phyloP scores from a whole-genome alignment of 192 early-diverging fungal genomes.

The Umbelopsis sp. region DNA sequence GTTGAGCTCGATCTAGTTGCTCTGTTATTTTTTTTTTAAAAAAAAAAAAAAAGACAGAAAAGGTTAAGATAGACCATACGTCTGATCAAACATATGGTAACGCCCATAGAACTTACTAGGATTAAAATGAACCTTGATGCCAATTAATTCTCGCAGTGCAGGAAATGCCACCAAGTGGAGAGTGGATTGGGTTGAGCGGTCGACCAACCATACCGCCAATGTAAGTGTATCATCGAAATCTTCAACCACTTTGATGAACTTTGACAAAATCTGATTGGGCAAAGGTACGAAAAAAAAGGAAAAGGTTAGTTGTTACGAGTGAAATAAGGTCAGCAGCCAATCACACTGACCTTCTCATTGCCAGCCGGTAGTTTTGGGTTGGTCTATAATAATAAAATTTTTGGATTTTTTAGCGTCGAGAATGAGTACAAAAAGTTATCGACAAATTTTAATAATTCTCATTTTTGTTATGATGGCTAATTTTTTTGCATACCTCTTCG shows the following conservation, averaged over 20 bases:
- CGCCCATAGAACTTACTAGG: background rate
- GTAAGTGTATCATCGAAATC: background rate
- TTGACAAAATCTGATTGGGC: conserved; percentile 8
- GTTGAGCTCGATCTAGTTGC: background rate
- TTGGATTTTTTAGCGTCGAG: too few species aligned
- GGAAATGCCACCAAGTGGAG: conserved; percentile 13
- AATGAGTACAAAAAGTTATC: too few species aligned
- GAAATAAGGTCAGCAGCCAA: background rate
- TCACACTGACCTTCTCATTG: conserved; percentile 1
- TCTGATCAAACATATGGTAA: too few species aligned
- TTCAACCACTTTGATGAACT: conserved; percentile 8
- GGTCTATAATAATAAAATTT: background rate
- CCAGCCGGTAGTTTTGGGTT: background rate
- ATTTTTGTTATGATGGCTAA: too few species aligned
- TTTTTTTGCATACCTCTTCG: conserved; percentile 18
- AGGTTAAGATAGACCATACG: too few species aligned
- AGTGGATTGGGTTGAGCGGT: background rate
- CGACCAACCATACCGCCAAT: background rate
- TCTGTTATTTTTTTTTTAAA: background rate
- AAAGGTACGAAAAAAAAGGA: background rate
- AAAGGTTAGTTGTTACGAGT: background rate
- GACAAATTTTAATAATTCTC: too few species aligned
- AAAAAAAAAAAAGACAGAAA: too few species aligned
- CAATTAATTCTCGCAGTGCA: background rate
- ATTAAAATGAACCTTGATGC: background rate